These are phyloP conservation scores for Polyporus arcularius DNA, from an alignment of 768 basidiomycete genomes.

Conservation along the genomic window DNA sequence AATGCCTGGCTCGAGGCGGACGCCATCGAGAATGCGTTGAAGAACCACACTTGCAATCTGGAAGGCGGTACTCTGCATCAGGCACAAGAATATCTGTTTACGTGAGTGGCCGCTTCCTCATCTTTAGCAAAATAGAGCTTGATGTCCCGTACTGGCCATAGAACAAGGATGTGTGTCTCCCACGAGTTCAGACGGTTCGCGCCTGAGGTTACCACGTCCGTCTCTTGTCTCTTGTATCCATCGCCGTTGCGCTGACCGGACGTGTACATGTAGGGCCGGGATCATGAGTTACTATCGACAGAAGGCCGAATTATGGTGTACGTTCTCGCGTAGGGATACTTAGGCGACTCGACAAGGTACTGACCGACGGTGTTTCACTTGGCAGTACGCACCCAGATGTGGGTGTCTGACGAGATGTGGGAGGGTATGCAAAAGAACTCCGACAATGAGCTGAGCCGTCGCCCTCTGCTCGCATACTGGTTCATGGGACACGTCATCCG, in stretches of 20 bases:
- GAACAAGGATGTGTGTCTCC: slow-evolving; percentile 67
- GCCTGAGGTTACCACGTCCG: slow-evolving; percentile 57
- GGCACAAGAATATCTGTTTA: slow-evolving; percentile 74
- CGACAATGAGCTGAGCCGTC: slow-evolving; percentile 44
- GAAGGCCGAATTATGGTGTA: slow-evolving; percentile 29
- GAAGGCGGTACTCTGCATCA: slow-evolving; percentile 68
- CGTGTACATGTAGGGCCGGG: slow-evolving; percentile 12
- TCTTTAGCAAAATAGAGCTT: background rate
- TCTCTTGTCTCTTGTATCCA: slow-evolving; percentile 7
- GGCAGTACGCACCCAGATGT: slow-evolving; percentile 60
- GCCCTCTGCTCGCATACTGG: slow-evolving; percentile 73
- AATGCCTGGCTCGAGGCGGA: slow-evolving; percentile 73
- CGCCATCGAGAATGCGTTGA: slow-evolving; percentile 58
- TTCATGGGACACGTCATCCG: slow-evolving; percentile 69
- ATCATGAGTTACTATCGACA: slow-evolving; percentile 21
- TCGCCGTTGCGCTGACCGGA: background rate
- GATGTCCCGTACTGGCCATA: slow-evolving; percentile 26
- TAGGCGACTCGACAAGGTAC: background rate
- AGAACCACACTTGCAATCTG: slow-evolving; percentile 62
- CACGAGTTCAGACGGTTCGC: slow-evolving; percentile 66
- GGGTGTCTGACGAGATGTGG: slow-evolving; percentile 59
- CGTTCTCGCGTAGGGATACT: background rate
- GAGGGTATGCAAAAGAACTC: slow-evolving; percentile 46
- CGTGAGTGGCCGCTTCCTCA: slow-evolving; percentile 44
- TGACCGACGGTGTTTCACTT: background rate